Evolutionary conservation across 345 rosid genomes (phyloP), one percentile per base, ranked within the genome.

Genomic region (Euphorbia pulcherrima): DNA sequence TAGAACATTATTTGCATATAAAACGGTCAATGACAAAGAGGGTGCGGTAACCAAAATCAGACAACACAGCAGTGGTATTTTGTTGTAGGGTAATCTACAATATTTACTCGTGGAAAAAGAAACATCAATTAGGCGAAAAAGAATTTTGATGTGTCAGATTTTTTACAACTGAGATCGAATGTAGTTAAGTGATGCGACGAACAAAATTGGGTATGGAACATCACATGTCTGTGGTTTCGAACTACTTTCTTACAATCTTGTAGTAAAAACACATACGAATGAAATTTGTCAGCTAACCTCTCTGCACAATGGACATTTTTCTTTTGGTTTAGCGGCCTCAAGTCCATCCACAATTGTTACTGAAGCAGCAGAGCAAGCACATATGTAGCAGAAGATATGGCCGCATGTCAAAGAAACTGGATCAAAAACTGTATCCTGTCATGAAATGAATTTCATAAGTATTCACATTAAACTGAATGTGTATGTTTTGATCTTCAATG

Each of bases 351-450:
- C 83, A 65, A 86, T 80, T 21, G 73, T 91, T 56, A 94, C 91
- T 6, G 94, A 84, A 68, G 97, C 97, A 83, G 99, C 92, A 57
- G 96, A 86, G 80, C 95, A 94, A 77, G 97, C 92, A 75, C 99
- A 94, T 79, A 86, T 81, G 75, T 85, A 82, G 86, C 99, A 90
- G 80, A 86, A 90, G 73, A 90, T 94, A 74, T 94, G 99, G 72
- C 97, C 97, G 20, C 97, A 94, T 10, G 88, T 79, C 47, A 94
- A 81, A 62, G 97, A 82, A 66, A 94, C 90, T 23, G 97, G 85
- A 82, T 94, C 96, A 65, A 94, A 94, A 51, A 94, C 96, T 0
- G 92, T 86, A 23, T 94, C 97, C 99, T 90, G 91, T 68, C 17
- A 46, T 39, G 23, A 28, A 62, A 37, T 9, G 5, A 18, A 20